Evolutionary conservation across 2,329 filamentous ascomycete species (phyloP).

Genomic region (Trichophyton simii): DNA sequence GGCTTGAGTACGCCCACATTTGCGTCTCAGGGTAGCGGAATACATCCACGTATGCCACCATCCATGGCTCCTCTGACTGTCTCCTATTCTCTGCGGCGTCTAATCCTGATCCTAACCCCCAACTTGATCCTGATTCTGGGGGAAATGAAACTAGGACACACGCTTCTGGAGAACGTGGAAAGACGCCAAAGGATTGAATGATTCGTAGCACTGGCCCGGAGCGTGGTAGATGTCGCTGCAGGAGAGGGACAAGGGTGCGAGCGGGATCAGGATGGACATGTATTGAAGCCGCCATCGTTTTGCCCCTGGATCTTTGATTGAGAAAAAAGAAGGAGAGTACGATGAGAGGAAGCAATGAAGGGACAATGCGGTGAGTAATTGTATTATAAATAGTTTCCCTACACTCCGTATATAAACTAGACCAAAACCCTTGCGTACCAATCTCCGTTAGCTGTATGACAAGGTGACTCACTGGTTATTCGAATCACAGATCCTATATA

Average conservation of each 20-base stretch:
- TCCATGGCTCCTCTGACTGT: slow-evolving; percentile 19
- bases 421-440: neutral
- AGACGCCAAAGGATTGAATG: slow-evolving; percentile 24
- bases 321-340: neutral
- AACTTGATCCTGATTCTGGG: slow-evolving; percentile 6
- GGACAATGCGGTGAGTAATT: neutral
- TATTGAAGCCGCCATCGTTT: slow-evolving; percentile 6
- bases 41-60: slow-evolving; percentile 31
- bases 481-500: too few species aligned
- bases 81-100: neutral
- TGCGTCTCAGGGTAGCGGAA: slow-evolving; percentile 30
- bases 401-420: too few species aligned
- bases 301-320: neutral
- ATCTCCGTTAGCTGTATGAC: neutral
- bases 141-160: slow-evolving; percentile 25
- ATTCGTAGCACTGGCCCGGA: slow-evolving; percentile 27
- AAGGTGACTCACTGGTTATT: neutral
- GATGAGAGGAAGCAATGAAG: neutral
- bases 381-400: neutral
- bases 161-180: slow-evolving; percentile 23
- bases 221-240: slow-evolving; percentile 27
- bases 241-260: slow-evolving; percentile 16
- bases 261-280: slow-evolving; percentile 9
- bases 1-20: slow-evolving; percentile 30
- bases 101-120: neutral